Evolutionary conservation across 108 stramenopile genomes (phyloP), one percentile per base, ranked within the genome.

Genomic region (Nitzschia sp.): DNA sequence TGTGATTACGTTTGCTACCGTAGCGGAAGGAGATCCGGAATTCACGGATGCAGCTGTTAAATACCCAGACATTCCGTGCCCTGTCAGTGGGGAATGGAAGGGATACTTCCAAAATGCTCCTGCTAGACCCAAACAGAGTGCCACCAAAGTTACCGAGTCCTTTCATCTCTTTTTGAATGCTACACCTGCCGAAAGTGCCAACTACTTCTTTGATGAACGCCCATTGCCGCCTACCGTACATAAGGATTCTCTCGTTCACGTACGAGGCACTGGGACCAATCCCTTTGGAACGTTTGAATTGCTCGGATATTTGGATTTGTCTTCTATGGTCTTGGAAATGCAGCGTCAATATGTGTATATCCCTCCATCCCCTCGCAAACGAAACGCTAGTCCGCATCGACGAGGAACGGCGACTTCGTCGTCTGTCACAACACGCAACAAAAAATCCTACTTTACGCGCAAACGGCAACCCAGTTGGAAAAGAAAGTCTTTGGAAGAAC

Each of bases 281-380:
- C 86, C 81, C 46, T 93, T 88, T 55, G 92, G 92, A 2, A 86
- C 82, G 5, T 93, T 90, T 79, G 92, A 93, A 73, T 74, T 93
- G 41, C 62, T 90, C 0, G 92, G 92, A 9, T 80, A 81, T 55
- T 83, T 80, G 9, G 72, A 91, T 67, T 53, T 67, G 21, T 54
- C 63, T 15, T 74, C 82, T 0, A 76, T 60, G 17, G 42, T 81
- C 0, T 48, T 93, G 71, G 74, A 83, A 48, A 86, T 81, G 54
- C 89, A 91, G 53, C 67, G 86, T 53, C 83, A 88, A 67, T 93
- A 93, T 63, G 86, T 89, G 0, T 66, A 46, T 0, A 26, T 61
- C 21, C 39, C 40, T 42, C 43, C 22, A 41, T 26, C 57, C 0
- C 59, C 61, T 12, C 58, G 21, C 7, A 53, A 37, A 41, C 42